Evolutionary conservation across 1,139 yeast genomes (phyloP), one percentile per base, ranked within the genome.

Genomic region (Arxiozyma telluris): DNA sequence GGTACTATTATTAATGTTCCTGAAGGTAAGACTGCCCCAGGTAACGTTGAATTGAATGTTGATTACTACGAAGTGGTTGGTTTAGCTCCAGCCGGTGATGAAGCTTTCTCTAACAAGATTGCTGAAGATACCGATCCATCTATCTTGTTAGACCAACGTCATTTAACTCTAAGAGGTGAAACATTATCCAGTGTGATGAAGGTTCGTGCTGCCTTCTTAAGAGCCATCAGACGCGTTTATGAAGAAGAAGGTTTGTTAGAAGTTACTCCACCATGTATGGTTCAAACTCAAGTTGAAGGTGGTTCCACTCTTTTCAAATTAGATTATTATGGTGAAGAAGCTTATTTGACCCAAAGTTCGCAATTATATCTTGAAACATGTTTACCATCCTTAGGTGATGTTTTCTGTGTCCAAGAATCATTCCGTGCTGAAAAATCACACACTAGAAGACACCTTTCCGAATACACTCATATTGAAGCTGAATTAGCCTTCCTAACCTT

Each of bases 231-330:
- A 76, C 78, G 81, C 62, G 86, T 87, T 57, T 91, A 79, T 68
- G 76, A 72, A 41, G 94, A 89, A 65, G 91, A 87, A 74, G 81
- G 82, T 45, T 69, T 90, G 55, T 75, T 82, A 49, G 99, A 94
- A 77, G 97, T 94, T 57, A 93, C 98, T 43, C 98, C 98, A 50
- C 99, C 99, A 66, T 91, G 98, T 75, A 91, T 94, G 98, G 99
- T 94, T 56, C 98, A 94, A 76, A 91, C 97, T 48, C 98, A 93
- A 76, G 99, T 94, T 57, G 99, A 94, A 76, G 98, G 99, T 71
- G 99, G 99, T 53, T 87, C 97, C 41, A 94, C 98, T 20, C 79
- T 94, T 69, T 94, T 94, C 77, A 83, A 85, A 65, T 77, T 94
- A 77, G 87, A 88, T 71, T 94, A 94, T 76, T 94, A 94, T 70